Conservation (phyloP, 495 filamentous ascomycete species). For the Daldinia childiae region DNA sequence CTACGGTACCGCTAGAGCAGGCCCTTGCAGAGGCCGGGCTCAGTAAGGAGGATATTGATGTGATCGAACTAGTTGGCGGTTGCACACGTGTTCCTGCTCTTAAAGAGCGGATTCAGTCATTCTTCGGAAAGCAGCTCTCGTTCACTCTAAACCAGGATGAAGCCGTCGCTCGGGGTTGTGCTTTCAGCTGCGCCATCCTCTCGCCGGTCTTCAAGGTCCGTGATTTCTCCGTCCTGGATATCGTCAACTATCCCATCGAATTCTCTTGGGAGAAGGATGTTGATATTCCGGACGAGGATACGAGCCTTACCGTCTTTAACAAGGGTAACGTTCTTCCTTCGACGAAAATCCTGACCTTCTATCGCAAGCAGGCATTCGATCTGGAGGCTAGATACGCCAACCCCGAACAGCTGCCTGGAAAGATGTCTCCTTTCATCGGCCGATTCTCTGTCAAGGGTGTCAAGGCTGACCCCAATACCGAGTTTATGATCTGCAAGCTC, state of each 20-base stretch:
- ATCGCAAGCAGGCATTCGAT: constrained; percentile 97
- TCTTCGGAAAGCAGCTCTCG: constrained; percentile 90
- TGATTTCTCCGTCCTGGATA: constrained; percentile 96
- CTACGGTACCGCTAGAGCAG: constrained; percentile 80
- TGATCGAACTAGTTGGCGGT: constrained; percentile 93
- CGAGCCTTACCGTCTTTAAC: constrained; percentile 96
- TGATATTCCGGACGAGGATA: constrained; percentile 98
- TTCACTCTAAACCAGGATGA: constrained; percentile 99
- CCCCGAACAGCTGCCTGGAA: constrained; percentile 87
- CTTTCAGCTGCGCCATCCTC: constrained; percentile 97
- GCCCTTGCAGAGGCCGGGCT: constrained; percentile 92
- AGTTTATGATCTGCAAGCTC: constrained; percentile 99
- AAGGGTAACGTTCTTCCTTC: constrained; percentile 97
- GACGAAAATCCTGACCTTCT: constrained; percentile 99
- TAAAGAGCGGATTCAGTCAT: constrained; percentile 88
- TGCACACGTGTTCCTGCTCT: constrained; percentile 92
- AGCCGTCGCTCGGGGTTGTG: constrained; percentile 93
- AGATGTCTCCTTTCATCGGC: constrained; percentile 93
- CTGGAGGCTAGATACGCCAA: constrained; percentile 94
- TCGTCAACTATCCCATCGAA: constrained; percentile 98
- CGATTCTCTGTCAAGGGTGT: constrained; percentile 94
- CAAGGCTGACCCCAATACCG: constrained; percentile 83
- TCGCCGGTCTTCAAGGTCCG: constrained; percentile 98
- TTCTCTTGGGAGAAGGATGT: constrained; percentile 99
- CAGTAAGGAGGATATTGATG: constrained; percentile 89